Evolutionary conservation across 2,329 filamentous ascomycete species (phyloP), one percentile per base, ranked within the genome.

Genomic region (Stachybotrys chlorohalonatus): DNA sequence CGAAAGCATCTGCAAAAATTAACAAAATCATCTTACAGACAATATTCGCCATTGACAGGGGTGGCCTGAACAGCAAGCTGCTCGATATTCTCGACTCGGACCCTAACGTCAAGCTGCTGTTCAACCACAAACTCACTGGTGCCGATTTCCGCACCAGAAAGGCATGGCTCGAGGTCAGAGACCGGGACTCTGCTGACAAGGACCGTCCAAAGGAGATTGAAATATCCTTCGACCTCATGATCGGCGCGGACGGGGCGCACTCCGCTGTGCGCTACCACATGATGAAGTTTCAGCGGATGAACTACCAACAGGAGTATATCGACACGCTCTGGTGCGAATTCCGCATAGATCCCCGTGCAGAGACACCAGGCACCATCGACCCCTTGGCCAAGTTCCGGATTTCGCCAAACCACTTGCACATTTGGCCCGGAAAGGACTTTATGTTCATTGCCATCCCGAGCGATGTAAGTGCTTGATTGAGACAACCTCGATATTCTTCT

Each of bases 371-470:
- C 11, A 58, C 59, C 5, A 60, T 65, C 31, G 67, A 71, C 42
- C 60, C 68, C 15, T 62, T 68, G 49, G 69, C 73, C 31, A 75
- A 69, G 60, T 97, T 95, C 67, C 78, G 79, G 51, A 94, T 97
- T 61, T 94, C 90, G 0, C 90, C 91, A 1, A 89, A 96, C 63
- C 92, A 97, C 67, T 78, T 99, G 1, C 94, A 99, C 70, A 99
- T 99, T 67, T 99, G 94, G 94, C 94, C 94, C 0, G 91, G 89
- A 36, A 86, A 85, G 63, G 85, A 92, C 47, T 93, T 94, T 64
- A 97, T 99, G 95, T 99, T 99, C 73, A 99, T 99, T 65, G 95
- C 94, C 16, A 92, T 99, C 48, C 93, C 94, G 0, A 86, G 81
- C 60, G 74, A 80, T 55, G 81, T 84, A 67, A 61, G 77, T 63